Base-by-base conservation (phyloP, 306 rosid genomes). In the Albizia julibrissin region DNA sequence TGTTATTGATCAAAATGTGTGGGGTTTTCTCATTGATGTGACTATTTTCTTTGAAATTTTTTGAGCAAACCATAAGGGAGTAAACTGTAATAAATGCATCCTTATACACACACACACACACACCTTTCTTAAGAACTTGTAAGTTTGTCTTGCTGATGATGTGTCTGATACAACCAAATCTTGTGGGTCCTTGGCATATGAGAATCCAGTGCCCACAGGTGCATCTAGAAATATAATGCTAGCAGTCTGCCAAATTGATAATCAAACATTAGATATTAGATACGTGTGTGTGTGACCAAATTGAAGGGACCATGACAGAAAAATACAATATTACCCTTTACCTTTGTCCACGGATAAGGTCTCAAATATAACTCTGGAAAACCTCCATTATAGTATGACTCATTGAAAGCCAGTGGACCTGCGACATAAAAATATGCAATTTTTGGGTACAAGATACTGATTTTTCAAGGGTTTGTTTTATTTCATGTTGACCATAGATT, bases 321-420 rank as follows among this genome's bases (percentile, higher is more conserved):
- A 49, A 49, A 49, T 49, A 49, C 13, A 43, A 10, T 43, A 11
- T 8, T 6, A 19, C 59, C 9, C n/a, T 65, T 15, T 40, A 65
- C 70, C 42, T 65, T 65, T 29, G 70, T 65, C 70, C 70, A 65
- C 16, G 70, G 26, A 9, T 34, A 19, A 6, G 44, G 43, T 40
- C 72, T 34, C 19, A 33, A 67, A 1, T 33, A 7, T 67, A 67
- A 15, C 5, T 14, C 5, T 67, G 72, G 46, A 3, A 67, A 15
- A 34, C 72, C 72, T 12, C 72, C 72, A 34, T 21, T 15, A 18
- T 67, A 67, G 21, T 67, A 24, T 31, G 72, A 15, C 0, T 0
- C 24, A 34, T 67, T 67, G 13, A 67, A 67, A 6, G 72, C 72
- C 44, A 67, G 46, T 67, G 72, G 72, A 67, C 72, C 72, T 67